Conservation (phyloP, 2,329 filamentous ascomycete species). For the Paracamarosporium sp. region DNA sequence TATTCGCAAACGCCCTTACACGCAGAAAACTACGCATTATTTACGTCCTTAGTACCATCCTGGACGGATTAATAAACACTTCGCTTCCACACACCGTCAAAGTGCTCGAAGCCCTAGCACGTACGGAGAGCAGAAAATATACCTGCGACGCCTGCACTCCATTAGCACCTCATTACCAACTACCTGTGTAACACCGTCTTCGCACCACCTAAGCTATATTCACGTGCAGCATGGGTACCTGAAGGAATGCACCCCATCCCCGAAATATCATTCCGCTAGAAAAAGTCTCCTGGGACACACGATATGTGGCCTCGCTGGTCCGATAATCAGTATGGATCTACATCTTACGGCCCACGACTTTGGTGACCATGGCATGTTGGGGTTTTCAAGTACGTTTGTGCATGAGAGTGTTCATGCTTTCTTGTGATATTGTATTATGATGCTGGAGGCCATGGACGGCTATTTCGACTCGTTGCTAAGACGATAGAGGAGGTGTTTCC, state of each 20-base stretch:
- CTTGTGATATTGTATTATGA: conserved; percentile 18
- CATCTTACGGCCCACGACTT: not conserved
- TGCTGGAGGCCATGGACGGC: conserved; percentile 21
- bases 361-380: not conserved
- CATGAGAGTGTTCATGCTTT: conserved; percentile 27
- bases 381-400: conserved; percentile 17
- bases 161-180: not conserved
- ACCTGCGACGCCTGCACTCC: conserved; percentile 1
- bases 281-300: not conserved
- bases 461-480: conserved; percentile 23
- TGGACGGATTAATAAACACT: not conserved
- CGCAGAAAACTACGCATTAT: not conserved
- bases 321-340: not conserved
- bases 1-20: not conserved
- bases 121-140: not conserved
- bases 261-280: not conserved
- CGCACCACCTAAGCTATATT: conserved; percentile 2
- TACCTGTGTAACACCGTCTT: not conserved
- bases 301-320: not conserved
- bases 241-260: conserved; percentile 2
- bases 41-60: not conserved
- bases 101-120: not conserved
- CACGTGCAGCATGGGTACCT: not conserved
- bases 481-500: conserved; percentile 25
- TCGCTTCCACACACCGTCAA: not conserved